Conservation (phyloP, 2,329 filamentous ascomycete species). For the Fusarium sp. region DNA sequence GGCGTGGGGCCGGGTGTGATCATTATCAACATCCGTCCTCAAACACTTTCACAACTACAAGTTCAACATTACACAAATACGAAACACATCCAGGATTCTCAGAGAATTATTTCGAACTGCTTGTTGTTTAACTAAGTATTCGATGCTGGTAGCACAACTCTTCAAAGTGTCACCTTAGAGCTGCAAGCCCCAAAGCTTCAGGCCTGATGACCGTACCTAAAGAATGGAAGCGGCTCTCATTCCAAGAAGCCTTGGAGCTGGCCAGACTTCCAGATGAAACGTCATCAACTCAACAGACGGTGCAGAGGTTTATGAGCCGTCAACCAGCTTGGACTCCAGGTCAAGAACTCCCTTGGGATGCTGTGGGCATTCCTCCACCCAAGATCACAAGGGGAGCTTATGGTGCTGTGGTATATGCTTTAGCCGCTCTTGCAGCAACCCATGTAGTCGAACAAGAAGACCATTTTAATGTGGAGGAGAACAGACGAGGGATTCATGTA, state of each 20-base stretch:
- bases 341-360: conserved; percentile 48
- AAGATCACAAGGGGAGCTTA: conserved; percentile 48
- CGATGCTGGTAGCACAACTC: background rate
- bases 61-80: background rate
- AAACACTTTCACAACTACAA: background rate
- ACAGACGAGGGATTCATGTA: conserved; percentile 55
- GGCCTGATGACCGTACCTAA: conserved; percentile 18
- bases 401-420: conserved; percentile 55
- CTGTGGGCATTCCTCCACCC: conserved; percentile 22
- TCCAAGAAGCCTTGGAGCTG: conserved; percentile 50
- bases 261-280: conserved; percentile 38
- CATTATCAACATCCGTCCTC: background rate
- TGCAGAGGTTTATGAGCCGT: conserved; percentile 49
- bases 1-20: background rate
- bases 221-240: conserved; percentile 46
- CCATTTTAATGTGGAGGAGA: conserved; percentile 10
- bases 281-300: background rate
- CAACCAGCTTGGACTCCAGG: conserved; percentile 52
- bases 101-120: too few relatives aligned
- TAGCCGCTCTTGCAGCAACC: conserved; percentile 54
- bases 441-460: conserved; percentile 52
- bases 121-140: background rate
- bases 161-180: background rate
- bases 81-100: background rate
- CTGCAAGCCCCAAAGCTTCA: background rate